These are phyloP conservation scores for Otatea glauca DNA, from an alignment of 176 grass and related monocot species.

Conservation along the genomic window DNA sequence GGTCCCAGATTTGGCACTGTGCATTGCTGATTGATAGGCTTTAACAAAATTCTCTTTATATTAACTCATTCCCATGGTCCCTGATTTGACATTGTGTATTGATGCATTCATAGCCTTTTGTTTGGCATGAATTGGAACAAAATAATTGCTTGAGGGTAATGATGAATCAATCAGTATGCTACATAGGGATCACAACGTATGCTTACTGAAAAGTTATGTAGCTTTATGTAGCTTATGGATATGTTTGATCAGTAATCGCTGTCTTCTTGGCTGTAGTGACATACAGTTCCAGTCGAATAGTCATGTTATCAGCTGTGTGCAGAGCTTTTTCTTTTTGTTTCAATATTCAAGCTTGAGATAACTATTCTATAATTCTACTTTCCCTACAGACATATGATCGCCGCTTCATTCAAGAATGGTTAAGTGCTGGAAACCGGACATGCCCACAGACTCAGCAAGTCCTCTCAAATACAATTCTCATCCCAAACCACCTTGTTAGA, in stretches of 20 bases:
- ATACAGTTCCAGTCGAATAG: slow-evolving; percentile 4
- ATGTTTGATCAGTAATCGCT: slow-evolving; percentile 1
- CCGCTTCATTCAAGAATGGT: slow-evolving; percentile 79
- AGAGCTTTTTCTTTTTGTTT: neutral
- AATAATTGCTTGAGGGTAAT: neutral
- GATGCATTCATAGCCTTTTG: slow-evolving; percentile 22
- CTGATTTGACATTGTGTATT: slow-evolving; percentile 23
- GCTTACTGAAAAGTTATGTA: neutral
- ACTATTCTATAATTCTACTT: slow-evolving; percentile 3
- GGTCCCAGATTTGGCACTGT: slow-evolving; percentile 30
- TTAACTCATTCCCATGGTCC: neutral
- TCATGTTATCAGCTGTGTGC: neutral
- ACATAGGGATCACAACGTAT: neutral
- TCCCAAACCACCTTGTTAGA: slow-evolving; percentile 70
- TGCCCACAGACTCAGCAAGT: slow-evolving; percentile 83
- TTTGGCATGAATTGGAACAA: slow-evolving; percentile 10
- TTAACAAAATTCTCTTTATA: slow-evolving; percentile 32
- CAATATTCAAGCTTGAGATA: slow-evolving; percentile 4
- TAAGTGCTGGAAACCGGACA: slow-evolving; percentile 69
- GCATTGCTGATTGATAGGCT: slow-evolving; percentile 25
- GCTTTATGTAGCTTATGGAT: neutral
- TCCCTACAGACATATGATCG: slow-evolving; percentile 84
- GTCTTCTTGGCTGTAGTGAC: neutral
- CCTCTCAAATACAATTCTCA: slow-evolving; percentile 66
- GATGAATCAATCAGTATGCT: slow-evolving; percentile 7